phyloP scores from a whole-genome alignment of 805 yeast genomes.

The Candida ulmi region DNA sequence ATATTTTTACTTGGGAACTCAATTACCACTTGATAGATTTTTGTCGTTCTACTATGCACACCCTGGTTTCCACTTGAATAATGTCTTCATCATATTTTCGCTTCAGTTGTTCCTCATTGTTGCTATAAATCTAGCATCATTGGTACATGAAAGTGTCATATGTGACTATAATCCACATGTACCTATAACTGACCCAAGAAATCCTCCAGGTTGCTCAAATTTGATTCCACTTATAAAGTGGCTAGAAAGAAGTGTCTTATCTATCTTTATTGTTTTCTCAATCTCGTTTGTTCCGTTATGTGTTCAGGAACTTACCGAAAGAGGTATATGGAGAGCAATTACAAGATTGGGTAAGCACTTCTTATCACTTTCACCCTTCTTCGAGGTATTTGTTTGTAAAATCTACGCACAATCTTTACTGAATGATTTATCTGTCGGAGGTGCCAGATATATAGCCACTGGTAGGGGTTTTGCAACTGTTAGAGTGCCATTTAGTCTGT shows the following conservation, averaged over 20 bases:
- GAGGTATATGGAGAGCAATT: conserved; percentile 67
- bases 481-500: conserved; percentile 56
- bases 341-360: conserved; percentile 62
- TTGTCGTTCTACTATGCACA: conserved; percentile 79
- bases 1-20: conserved; percentile 73
- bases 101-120: conserved; percentile 57
- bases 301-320: conserved; percentile 72
- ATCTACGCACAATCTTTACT: conserved; percentile 67
- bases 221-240: conserved; percentile 67
- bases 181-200: conserved; percentile 56
- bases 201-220: conserved; percentile 68
- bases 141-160: conserved; percentile 54
- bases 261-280: conserved; percentile 69
- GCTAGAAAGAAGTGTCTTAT: conserved; percentile 67
- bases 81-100: conserved; percentile 66
- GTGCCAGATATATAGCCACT: conserved; percentile 77
- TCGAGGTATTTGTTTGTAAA: conserved; percentile 75
- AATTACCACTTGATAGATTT: conserved; percentile 71
- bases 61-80: conserved; percentile 81
- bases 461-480: conserved; percentile 81
- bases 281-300: conserved; percentile 71
- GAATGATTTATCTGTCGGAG: conserved; percentile 68
- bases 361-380: conserved; percentile 66
- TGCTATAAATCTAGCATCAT: conserved; percentile 54
- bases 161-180: conserved; percentile 55